Evolutionary conservation across 768 basidiomycete genomes (phyloP).

Genomic region (Peribolospora baueri): DNA sequence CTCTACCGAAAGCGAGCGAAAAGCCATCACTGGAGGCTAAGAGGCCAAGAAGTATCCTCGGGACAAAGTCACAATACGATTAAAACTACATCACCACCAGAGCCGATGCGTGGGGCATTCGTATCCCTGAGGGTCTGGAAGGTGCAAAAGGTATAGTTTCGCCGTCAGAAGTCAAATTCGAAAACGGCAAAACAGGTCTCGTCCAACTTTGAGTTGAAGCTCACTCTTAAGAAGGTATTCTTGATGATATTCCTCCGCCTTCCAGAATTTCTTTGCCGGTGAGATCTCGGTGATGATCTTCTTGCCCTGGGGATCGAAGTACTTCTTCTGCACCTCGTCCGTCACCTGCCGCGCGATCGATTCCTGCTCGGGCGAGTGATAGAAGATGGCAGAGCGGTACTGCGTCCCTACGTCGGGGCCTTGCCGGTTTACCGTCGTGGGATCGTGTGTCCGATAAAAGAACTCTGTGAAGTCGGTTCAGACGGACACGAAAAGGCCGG

Average conservation of each 20-base stretch:
- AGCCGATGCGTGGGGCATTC: slow-evolving; percentile 72
- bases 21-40: no score
- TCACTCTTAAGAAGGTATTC: slow-evolving; percentile 27
- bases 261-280: slow-evolving; percentile 47
- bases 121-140: slow-evolving; percentile 48
- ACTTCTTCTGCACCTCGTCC: slow-evolving; percentile 54
- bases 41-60: no score
- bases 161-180: not conserved
- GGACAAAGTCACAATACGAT: no score
- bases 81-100: slow-evolving; percentile 28
- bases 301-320: slow-evolving; percentile 46
- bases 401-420: slow-evolving; percentile 27
- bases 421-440: slow-evolving; percentile 37
- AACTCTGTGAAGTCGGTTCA: slow-evolving; percentile 5
- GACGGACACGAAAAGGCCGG: not conserved
- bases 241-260: slow-evolving; percentile 30
- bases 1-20: no score
- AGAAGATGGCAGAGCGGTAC: slow-evolving; percentile 84
- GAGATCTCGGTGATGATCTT: slow-evolving; percentile 58
- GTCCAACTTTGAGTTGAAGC: not conserved
- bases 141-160: not conserved
- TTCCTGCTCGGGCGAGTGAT: slow-evolving; percentile 44
- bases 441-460: slow-evolving; percentile 49
- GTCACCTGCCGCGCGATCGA: slow-evolving; percentile 51
- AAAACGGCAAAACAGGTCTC: slow-evolving; percentile 1